Conservation (phyloP, 2,329 filamentous ascomycete species). For the Trichoderma oligosporum region DNA sequence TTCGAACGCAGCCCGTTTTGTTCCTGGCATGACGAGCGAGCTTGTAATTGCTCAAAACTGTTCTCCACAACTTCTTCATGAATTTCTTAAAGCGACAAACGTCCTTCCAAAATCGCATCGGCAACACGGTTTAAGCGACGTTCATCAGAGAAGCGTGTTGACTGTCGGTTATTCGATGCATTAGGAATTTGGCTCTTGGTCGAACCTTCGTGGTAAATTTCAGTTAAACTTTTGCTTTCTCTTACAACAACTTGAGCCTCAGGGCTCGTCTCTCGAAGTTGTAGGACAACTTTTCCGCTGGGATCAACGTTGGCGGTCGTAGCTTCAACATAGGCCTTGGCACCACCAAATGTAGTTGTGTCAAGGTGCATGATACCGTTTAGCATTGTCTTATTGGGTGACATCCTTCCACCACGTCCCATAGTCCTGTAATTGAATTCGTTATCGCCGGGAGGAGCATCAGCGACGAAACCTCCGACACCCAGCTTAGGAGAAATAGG, state of each 20-base stretch:
- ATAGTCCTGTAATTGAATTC: conserved; percentile 36
- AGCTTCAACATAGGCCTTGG: conserved; percentile 51
- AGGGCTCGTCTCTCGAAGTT: conserved; percentile 37
- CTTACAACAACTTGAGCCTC: conserved; percentile 44
- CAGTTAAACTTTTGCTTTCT: conserved; percentile 41
- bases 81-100: conserved; percentile 6
- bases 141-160: conserved; percentile 19
- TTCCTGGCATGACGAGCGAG: conserved; percentile 26
- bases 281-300: conserved; percentile 46
- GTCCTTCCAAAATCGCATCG: conserved; percentile 29
- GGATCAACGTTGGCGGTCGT: conserved; percentile 45
- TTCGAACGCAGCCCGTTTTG: conserved; percentile 23
- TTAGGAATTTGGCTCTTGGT: conserved; percentile 23
- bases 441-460: conserved; percentile 41
- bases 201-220: conserved; percentile 31
- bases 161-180: conserved; percentile 6
- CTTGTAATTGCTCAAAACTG: conserved; percentile 39
- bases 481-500: conserved; percentile 44
- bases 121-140: conserved; percentile 27
- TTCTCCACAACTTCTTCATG: conserved; percentile 56
- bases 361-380: conserved; percentile 43
- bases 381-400: conserved; percentile 28
- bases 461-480: conserved; percentile 52
- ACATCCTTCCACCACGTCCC: conserved; percentile 21
- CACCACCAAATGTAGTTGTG: conserved; percentile 47